A percentile compares a stretch with the other conserved stretches of the same genome.
Evolutionary conservation across 2,329 filamentous ascomycete genomes (phyloP).

Genomic region (Clarireedia hainanense): DNA sequence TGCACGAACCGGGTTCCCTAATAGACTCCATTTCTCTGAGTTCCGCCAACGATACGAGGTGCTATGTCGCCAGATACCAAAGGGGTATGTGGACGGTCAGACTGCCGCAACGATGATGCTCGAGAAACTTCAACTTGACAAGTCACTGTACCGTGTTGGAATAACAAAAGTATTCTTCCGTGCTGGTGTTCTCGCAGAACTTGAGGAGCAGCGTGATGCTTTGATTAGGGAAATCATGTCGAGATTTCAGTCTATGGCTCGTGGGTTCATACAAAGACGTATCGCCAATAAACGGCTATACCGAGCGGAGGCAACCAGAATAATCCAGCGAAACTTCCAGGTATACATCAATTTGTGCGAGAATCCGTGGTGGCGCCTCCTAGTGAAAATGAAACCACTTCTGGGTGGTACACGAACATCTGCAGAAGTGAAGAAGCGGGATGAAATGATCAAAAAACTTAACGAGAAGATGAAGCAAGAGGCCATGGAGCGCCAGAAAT

Average conservation of each 20-base stretch:
- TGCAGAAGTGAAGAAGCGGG: slow-evolving; percentile 87
- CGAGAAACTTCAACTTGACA: slow-evolving; percentile 79
- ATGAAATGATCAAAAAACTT: slow-evolving; percentile 85
- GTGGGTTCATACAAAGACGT: slow-evolving; percentile 82
- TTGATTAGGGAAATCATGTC: slow-evolving; percentile 92
- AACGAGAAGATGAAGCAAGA: slow-evolving; percentile 78
- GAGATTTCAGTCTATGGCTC: slow-evolving; percentile 82
- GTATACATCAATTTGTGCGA: slow-evolving; percentile 83
- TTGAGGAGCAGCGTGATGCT: slow-evolving; percentile 91
- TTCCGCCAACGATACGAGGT: slow-evolving; percentile 96
- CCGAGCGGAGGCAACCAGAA: slow-evolving; percentile 84
- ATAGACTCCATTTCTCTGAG: slow-evolving; percentile 83
- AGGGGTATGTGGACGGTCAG: slow-evolving; percentile 86
- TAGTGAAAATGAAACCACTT: slow-evolving; percentile 90
- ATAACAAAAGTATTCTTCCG: slow-evolving; percentile 98
- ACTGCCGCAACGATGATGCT: slow-evolving; percentile 78
- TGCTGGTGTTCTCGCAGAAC: slow-evolving; percentile 86
- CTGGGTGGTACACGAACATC: slow-evolving; percentile 87
- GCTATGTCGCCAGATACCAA: slow-evolving; percentile 79
- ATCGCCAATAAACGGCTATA: slow-evolving; percentile 91
- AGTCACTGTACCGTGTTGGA: slow-evolving; percentile 81
- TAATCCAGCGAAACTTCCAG: slow-evolving; percentile 91
- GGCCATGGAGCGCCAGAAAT: slow-evolving; percentile 60
- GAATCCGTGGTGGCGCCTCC: slow-evolving; percentile 96
- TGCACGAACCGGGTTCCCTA: slow-evolving; percentile 92